Evolutionary conservation across 2,329 filamentous ascomycete genomes (phyloP).

Genomic region (Ophioceras dolichostomum): DNA sequence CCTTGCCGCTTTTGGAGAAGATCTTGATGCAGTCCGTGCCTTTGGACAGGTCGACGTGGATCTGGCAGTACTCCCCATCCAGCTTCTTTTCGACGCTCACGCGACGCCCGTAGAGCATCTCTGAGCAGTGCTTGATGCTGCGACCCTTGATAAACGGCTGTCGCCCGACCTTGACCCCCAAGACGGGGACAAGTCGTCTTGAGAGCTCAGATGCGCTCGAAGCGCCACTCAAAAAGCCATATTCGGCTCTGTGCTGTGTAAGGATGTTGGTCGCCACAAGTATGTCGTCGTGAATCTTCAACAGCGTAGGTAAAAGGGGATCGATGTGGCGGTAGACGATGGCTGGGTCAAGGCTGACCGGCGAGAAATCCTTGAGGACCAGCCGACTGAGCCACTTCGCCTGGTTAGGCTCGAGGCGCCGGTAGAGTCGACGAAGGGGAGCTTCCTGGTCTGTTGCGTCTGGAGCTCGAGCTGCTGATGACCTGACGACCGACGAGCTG

Average conservation of each 20-base stretch:
- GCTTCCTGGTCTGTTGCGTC: slow-evolving; percentile 17
- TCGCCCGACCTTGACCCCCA: slow-evolving; percentile 53
- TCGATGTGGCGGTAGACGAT: slow-evolving; percentile 51
- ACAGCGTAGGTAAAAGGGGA: slow-evolving; percentile 53
- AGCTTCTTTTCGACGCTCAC: slow-evolving; percentile 74
- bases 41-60: slow-evolving; percentile 61
- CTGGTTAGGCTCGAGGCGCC: slow-evolving; percentile 50
- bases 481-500: slow-evolving; percentile 52
- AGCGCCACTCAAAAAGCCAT: no score
- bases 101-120: slow-evolving; percentile 44
- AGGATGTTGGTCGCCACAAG: neutral
- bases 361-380: slow-evolving; percentile 64
- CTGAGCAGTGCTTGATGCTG: slow-evolving; percentile 62
- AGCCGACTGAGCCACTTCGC: slow-evolving; percentile 82
- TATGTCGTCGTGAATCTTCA: slow-evolving; percentile 61
- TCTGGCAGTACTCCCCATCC: slow-evolving; percentile 83
- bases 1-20: slow-evolving; percentile 86
- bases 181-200: slow-evolving; percentile 33
- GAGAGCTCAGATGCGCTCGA: slow-evolving; percentile 11
- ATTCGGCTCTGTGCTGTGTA: neutral
- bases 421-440: slow-evolving; percentile 43
- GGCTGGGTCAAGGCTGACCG: slow-evolving; percentile 46
- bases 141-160: slow-evolving; percentile 53
- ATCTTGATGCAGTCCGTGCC: slow-evolving; percentile 52
- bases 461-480: slow-evolving; percentile 10